phyloP scores from a whole-genome alignment of 495 filamentous ascomycete species.

The Penicillium cataractarum region DNA sequence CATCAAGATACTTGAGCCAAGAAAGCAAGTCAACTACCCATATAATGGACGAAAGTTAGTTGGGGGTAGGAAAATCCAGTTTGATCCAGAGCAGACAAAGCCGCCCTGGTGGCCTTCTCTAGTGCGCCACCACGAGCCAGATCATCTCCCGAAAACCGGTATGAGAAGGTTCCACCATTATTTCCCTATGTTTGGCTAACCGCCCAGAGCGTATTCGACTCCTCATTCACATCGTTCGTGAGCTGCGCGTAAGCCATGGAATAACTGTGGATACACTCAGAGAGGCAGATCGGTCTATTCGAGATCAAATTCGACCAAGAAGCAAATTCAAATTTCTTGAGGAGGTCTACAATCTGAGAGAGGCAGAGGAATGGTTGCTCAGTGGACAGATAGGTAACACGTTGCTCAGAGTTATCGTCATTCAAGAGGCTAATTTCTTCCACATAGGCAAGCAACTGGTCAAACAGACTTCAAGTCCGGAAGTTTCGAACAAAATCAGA shows the following conservation, averaged over 20 bases:
- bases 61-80: conserved; percentile 34
- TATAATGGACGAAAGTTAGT: conserved; percentile 65
- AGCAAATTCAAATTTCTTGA: conserved; percentile 50
- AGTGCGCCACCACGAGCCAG: conserved; percentile 73
- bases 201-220: conserved; percentile 61
- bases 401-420: too few relatives aligned
- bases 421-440: too few relatives aligned
- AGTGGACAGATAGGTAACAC: too few relatives aligned
- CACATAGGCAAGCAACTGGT: too few relatives aligned
- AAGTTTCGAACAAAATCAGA: too few relatives aligned
- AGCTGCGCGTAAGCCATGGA: conserved; percentile 40
- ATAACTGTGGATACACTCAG: conserved; percentile 40
- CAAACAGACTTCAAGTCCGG: too few relatives aligned
- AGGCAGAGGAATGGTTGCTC: conserved; percentile 58
- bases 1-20: conserved; percentile 78
- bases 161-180: background rate
- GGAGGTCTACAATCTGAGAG: conserved; percentile 66
- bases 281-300: conserved; percentile 46
- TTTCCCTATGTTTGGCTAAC: too few relatives aligned
- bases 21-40: conserved; percentile 80
- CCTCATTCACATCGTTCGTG: conserved; percentile 61
- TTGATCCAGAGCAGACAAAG: conserved; percentile 45
- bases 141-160: conserved; percentile 76
- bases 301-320: conserved; percentile 42
- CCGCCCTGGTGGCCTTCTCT: conserved; percentile 79